Base-by-base conservation (phyloP, 139 green algal genomes). In the Chlamydomonas schloesseri region DNA sequence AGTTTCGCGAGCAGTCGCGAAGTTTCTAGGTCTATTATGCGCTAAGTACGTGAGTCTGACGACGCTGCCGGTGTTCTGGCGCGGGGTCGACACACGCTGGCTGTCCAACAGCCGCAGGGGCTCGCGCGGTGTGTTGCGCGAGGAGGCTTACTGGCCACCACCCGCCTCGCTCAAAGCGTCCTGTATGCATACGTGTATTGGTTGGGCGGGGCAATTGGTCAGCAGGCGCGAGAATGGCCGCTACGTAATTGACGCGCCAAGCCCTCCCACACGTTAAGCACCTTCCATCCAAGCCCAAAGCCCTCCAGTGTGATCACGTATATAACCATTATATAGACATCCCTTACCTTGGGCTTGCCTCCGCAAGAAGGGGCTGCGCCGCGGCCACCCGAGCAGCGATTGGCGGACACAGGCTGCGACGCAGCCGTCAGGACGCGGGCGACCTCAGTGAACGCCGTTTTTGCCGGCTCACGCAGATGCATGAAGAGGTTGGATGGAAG, bases 301-400 rank as follows among this genome's bases (percentile, higher is more conserved):
- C 13, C 8, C 20, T 28, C 21, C 21, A 28, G 55, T 24, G 55
- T 23, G 55, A 62, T 50, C 42, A 62, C 20, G 55, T 28, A 62
- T 62, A 2, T 24, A 62, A 11, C 18, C 21, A 2, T 23, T 11
- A 23, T 23, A 5, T 11, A 23, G 2, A 14, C 3, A 20, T 1
- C 29, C 13, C 64, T 57, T 31, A 74, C 78, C 78, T 84, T 84
- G 31, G 78, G 78, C 17, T 33, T 74, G 10, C 78, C 78, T 31
- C 78, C 78, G 31, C 57, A 75, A 10, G 64, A 67, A 17, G 78
- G 78, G 1, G 47, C 31, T 14, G 34, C 21, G 0, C 75, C 75
- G 24, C 75, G 75, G 5, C 75, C 75, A 47, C 75, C 75, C 55
- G 55, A 64, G 18, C 55, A 26, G 2, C 55, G 42, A 50, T 50